These are phyloP conservation scores for Aschersonia sp. DNA, from an alignment of 2,329 filamentous ascomycete species.

Conservation along the genomic window DNA sequence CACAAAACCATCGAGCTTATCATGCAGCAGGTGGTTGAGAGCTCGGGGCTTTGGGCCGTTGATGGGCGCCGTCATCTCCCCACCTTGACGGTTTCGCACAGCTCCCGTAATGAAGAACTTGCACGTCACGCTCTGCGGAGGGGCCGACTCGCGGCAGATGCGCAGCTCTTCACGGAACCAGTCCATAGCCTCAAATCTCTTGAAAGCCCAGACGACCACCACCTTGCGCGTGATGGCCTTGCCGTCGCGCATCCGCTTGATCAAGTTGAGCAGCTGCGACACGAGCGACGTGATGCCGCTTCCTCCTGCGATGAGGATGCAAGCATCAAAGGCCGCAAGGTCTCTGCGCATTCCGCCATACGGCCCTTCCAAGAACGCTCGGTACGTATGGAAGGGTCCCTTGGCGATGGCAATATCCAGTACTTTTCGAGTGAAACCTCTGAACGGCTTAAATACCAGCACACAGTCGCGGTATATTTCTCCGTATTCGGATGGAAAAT, in stretches of 20 bases:
- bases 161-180: slow-evolving; percentile 94
- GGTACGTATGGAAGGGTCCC: slow-evolving; percentile 81
- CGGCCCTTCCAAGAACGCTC: slow-evolving; percentile 83
- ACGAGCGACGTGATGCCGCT: slow-evolving; percentile 90
- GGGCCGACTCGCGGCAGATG: slow-evolving; percentile 80
- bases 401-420: slow-evolving; percentile 72
- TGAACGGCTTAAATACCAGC: slow-evolving; percentile 81
- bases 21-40: slow-evolving; percentile 64
- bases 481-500: slow-evolving; percentile 85
- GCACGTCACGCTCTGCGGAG: slow-evolving; percentile 76
- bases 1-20: slow-evolving; percentile 77
- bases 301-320: slow-evolving; percentile 83
- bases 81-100: slow-evolving; percentile 17
- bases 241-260: slow-evolving; percentile 89
- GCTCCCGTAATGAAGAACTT: slow-evolving; percentile 88
- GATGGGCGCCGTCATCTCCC: slow-evolving; percentile 30
- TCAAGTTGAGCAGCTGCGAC: slow-evolving; percentile 81
- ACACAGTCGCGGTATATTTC: slow-evolving; percentile 79
- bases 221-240: slow-evolving; percentile 87
- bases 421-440: slow-evolving; percentile 77
- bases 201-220: slow-evolving; percentile 87
- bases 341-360: slow-evolving; percentile 90
- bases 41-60: slow-evolving; percentile 28
- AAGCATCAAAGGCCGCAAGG: slow-evolving; percentile 83
- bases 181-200: slow-evolving; percentile 83